A percentile compares a stretch with the other conserved stretches of the same genome.
Evolutionary conservation across 106 monocot genomes (phyloP).

Genomic region (Hemerocallis citrina): DNA sequence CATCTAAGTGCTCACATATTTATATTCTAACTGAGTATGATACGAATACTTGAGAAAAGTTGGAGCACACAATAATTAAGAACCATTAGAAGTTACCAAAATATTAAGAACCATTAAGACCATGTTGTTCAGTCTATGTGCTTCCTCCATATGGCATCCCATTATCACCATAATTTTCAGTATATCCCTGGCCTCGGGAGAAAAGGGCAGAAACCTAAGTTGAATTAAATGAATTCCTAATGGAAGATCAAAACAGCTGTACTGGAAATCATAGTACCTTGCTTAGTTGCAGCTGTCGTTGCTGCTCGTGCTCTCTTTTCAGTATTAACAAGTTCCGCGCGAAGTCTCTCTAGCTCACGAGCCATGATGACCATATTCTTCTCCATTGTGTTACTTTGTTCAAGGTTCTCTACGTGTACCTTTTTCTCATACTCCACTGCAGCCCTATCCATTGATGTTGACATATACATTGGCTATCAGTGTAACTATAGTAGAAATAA

Average conservation of each 20-base stretch:
- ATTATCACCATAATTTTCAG: slow-evolving; percentile 20
- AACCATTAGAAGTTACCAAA: not conserved
- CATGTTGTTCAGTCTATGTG: slow-evolving; percentile 13
- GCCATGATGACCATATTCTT: slow-evolving; percentile 53
- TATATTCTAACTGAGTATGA: no score
- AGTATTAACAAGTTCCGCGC: slow-evolving; percentile 65
- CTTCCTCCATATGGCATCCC: slow-evolving; percentile 28
- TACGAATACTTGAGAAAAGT: not conserved
- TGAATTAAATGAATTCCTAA: not conserved
- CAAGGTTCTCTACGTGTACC: slow-evolving; percentile 59
- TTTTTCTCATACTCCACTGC: slow-evolving; percentile 89
- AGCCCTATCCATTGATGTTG: slow-evolving; percentile 35
- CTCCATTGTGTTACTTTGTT: slow-evolving; percentile 70
- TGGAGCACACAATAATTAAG: not conserved
- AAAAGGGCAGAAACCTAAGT: not conserved
- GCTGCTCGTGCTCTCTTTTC: slow-evolving; percentile 63
- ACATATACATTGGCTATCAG: not conserved
- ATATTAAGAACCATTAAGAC: slow-evolving; percentile 13
- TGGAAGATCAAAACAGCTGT: not conserved
- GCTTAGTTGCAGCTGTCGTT: slow-evolving; percentile 33
- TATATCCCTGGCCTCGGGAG: slow-evolving; percentile 19
- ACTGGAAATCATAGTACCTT: slow-evolving; percentile 23
- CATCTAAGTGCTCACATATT: not conserved
- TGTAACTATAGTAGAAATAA: no score
- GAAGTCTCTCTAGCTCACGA: slow-evolving; percentile 67